phyloP scores from a whole-genome alignment of 148 eudicot genomes.

The Rhododendron williamsianum region DNA sequence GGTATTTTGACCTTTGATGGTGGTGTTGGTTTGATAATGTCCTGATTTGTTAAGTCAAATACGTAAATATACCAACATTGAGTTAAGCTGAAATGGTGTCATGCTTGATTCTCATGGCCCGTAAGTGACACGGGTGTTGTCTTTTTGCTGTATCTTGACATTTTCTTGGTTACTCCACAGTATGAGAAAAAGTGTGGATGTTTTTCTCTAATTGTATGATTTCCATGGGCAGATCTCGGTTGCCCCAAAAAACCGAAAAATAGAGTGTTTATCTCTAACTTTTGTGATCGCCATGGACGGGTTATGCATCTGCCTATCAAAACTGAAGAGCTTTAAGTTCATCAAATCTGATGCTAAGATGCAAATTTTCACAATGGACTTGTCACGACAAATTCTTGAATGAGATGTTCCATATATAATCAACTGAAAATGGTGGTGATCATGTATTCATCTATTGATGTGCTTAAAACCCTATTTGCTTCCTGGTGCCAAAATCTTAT shows the following conservation, averaged over 20 bases:
- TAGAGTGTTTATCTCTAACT: background rate
- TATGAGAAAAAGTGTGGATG: background rate
- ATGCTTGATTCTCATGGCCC: background rate
- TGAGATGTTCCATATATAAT: background rate
- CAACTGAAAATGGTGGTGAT: background rate
- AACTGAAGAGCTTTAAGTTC: background rate
- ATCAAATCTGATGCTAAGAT: background rate
- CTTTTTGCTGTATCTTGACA: background rate
- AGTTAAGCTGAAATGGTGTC: background rate
- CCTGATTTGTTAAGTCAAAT: background rate
- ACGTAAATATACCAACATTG: background rate
- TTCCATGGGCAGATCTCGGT: background rate
- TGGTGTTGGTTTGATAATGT: background rate
- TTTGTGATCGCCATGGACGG: background rate
- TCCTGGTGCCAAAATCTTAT: background rate
- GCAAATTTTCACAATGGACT: background rate
- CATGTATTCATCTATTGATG: background rate
- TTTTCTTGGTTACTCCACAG: background rate
- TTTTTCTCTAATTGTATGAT: background rate
- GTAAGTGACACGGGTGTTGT: background rate
- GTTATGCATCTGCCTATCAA: background rate
- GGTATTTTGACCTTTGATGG: too few relatives aligned
- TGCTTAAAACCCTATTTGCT: background rate
- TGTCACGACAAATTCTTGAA: background rate
- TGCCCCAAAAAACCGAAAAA: background rate